Conservation (phyloP, 73 alveolate species). For the Diophrys appendiculata region DNA sequence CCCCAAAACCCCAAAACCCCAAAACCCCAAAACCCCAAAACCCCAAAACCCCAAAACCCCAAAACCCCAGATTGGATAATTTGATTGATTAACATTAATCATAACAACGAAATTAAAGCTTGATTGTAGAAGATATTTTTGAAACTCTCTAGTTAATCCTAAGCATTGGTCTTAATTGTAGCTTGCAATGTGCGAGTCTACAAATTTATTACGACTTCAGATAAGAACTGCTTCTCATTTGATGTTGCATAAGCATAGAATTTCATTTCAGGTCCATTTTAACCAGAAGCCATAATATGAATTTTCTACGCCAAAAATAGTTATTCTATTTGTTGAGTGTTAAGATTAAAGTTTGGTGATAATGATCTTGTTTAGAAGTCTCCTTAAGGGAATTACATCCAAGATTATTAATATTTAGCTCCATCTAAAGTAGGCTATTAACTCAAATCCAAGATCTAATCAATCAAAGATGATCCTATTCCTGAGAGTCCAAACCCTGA, state of each 20-base stretch:
- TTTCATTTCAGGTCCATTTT: slow-evolving; percentile 46
- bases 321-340: slow-evolving; percentile 27
- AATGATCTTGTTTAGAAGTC: not conserved
- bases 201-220: slow-evolving; percentile 28
- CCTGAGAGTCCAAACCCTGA: not conserved
- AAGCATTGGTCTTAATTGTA: slow-evolving; percentile 22
- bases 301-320: slow-evolving; percentile 26
- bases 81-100: too few relatives aligned
- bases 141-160: not conserved
- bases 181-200: slow-evolving; percentile 23
- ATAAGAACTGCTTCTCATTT: slow-evolving; percentile 28
- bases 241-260: slow-evolving; percentile 50
- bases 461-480: not conserved
- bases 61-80: too few relatives aligned
- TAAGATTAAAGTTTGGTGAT: not conserved
- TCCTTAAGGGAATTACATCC: slow-evolving; percentile 48
- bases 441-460: slow-evolving; percentile 2
- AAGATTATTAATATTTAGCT: slow-evolving; percentile 34
- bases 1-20: too few relatives aligned
- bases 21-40: too few relatives aligned
- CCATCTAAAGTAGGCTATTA: slow-evolving; percentile 32
- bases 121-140: too few relatives aligned
- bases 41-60: too few relatives aligned
- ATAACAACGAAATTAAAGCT: too few relatives aligned
- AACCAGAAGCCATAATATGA: slow-evolving; percentile 64